A percentile compares a stretch with the other conserved stretches of the same genome.
Conservation (phyloP, 768 basidiomycete genomes). For the Stropharia rugosoannulata region DNA sequence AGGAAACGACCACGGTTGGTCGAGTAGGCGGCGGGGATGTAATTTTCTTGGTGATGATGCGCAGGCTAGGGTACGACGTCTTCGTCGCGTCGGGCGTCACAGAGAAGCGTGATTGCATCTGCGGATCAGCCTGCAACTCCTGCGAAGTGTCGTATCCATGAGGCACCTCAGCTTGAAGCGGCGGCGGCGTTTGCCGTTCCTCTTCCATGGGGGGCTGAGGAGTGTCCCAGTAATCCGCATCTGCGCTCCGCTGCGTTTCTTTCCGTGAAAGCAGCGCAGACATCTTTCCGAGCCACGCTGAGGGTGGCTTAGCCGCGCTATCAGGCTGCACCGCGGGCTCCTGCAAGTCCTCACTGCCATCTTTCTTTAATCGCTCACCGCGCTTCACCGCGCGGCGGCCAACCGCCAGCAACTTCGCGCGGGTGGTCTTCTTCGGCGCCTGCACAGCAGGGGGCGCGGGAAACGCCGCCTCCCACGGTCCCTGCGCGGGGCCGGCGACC, state of each 20-base stretch:
- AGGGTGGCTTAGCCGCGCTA: background rate
- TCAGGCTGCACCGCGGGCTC: constrained; percentile 13
- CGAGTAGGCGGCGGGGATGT: constrained; percentile 9
- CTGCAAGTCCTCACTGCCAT: constrained; percentile 24
- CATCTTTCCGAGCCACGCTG: constrained; percentile 38
- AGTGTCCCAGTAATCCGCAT: constrained; percentile 13
- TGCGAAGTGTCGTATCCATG: background rate
- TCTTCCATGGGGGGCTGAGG: constrained; percentile 1
- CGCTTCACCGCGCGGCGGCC: constrained; percentile 36
- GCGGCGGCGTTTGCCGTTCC: constrained; percentile 8
- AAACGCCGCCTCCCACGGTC: background rate
- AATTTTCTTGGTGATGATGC: constrained; percentile 24
- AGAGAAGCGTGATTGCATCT: constrained; percentile 33
- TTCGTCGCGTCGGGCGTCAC: constrained; percentile 31
- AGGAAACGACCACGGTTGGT: constrained; percentile 10
- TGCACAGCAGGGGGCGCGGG: background rate
- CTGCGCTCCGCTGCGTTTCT: constrained; percentile 10
- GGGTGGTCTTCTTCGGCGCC: constrained; percentile 20
- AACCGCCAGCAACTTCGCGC: constrained; percentile 44
- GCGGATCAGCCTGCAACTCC: background rate
- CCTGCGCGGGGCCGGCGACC: background rate
- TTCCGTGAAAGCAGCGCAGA: constrained; percentile 23
- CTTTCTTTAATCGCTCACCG: constrained; percentile 26
- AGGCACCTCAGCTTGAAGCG: constrained; percentile 11
- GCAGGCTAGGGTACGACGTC: constrained; percentile 31